These are phyloP conservation scores for Aureobasidium mangrovei DNA, from an alignment of 2,329 filamentous ascomycete genomes.

Conservation along the genomic window DNA sequence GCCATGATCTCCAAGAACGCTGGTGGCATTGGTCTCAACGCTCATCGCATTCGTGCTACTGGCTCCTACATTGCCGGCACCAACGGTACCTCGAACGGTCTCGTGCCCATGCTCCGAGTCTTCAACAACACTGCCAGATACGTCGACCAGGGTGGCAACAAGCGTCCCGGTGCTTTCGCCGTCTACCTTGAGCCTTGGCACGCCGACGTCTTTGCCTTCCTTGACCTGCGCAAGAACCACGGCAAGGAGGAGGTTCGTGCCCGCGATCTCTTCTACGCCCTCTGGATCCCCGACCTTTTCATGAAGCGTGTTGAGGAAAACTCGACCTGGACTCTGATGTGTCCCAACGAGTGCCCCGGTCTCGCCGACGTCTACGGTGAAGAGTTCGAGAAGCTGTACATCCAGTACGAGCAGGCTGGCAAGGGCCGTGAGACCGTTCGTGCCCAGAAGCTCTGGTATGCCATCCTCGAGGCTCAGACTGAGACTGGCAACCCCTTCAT, in stretches of 20 bases:
- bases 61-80: conserved; percentile 97
- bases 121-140: conserved; percentile 99
- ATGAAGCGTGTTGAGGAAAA: conserved; percentile 99
- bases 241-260: conserved; percentile 97
- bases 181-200: conserved; percentile 99
- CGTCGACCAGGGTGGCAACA: conserved; percentile 98
- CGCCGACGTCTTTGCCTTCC: conserved; percentile 92
- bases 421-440: conserved; percentile 85
- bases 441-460: conserved; percentile 99
- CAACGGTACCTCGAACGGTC: conserved; percentile 95
- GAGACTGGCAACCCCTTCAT: conserved; percentile 99
- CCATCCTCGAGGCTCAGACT: conserved; percentile 94
- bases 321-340: conserved; percentile 95
- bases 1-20: conserved; percentile 99
- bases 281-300: conserved; percentile 98
- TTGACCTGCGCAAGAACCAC: conserved; percentile 98
- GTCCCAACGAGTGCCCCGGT: conserved; percentile 90
- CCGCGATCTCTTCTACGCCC: conserved; percentile 91
- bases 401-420: conserved; percentile 77
- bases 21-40: conserved; percentile 92
- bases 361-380: conserved; percentile 95
- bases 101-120: conserved; percentile 95
- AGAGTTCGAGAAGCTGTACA: conserved; percentile 91
- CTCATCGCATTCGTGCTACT: conserved; percentile 92
- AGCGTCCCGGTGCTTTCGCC: conserved; percentile 94